These are phyloP conservation scores for Aureobasidium sp. DNA, from an alignment of 2,329 filamentous ascomycete genomes.

Conservation along the genomic window DNA sequence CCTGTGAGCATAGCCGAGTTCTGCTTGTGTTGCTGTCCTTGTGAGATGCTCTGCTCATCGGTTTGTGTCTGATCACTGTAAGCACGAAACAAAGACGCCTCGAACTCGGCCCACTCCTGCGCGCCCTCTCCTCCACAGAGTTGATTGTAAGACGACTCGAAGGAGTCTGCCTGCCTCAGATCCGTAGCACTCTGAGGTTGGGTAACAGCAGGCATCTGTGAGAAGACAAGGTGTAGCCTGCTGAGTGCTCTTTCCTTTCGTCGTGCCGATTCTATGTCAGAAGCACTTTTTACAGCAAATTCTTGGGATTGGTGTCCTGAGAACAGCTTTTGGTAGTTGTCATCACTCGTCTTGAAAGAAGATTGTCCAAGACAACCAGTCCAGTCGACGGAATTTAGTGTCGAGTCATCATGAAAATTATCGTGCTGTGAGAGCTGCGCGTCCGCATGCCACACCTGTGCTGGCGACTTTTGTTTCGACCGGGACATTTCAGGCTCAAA, in stretches of 20 bases:
- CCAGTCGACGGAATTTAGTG: neutral
- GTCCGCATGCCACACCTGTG: neutral
- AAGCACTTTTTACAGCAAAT: neutral
- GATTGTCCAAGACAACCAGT: neutral
- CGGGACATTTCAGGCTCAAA: neutral
- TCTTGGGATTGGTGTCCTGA: no score
- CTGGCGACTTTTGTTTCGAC: neutral
- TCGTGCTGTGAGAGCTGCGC: neutral
- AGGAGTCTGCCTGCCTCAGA: neutral
- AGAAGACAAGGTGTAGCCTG: neutral
- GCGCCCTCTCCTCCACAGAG: neutral
- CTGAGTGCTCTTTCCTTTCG: neutral
- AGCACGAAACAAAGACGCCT: neutral
- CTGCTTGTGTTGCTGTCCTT: neutral
- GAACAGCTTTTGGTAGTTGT: neutral
- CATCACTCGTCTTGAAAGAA: neutral
- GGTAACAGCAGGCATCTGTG: neutral
- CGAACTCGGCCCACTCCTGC: constrained; percentile 1
- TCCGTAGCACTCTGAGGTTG: neutral
- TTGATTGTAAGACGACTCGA: constrained; percentile 3
- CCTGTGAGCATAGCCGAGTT: neutral
- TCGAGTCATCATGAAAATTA: neutral
- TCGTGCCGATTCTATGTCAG: neutral
- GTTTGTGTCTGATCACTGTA: neutral
- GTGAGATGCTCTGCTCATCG: neutral